These are phyloP conservation scores for Ophiocordyceps robertsii DNA, from an alignment of 2,329 filamentous ascomycete genomes.

Conservation along the genomic window DNA sequence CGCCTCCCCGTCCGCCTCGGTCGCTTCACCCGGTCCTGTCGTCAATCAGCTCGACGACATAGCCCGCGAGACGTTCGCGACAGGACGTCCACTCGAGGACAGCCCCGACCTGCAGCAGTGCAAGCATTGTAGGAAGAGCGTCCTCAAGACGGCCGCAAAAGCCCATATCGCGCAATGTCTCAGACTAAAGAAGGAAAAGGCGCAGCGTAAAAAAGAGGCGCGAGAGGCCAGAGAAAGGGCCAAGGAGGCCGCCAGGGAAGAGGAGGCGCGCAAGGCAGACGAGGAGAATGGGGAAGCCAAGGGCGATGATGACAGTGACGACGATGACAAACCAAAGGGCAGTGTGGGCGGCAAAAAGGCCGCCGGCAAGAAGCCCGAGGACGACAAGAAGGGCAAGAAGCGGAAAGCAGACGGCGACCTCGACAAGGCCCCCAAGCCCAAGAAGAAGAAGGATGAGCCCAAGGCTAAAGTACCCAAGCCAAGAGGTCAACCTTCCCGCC, in stretches of 20 bases:
- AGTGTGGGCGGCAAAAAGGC: slow-evolving; percentile 42
- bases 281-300: slow-evolving; percentile 33
- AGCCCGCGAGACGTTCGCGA: slow-evolving; percentile 66
- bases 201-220: slow-evolving; percentile 62
- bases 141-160: slow-evolving; percentile 61
- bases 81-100: slow-evolving; percentile 71
- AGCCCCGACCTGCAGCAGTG: slow-evolving; percentile 68
- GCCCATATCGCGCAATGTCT: slow-evolving; percentile 76
- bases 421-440: slow-evolving; percentile 74
- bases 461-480: slow-evolving; percentile 74
- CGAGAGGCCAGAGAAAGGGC: slow-evolving; percentile 56
- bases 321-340: slow-evolving; percentile 28
- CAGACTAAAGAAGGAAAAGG: slow-evolving; percentile 71
- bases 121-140: slow-evolving; percentile 87
- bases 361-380: slow-evolving; percentile 53
- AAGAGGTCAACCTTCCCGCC: slow-evolving; percentile 44
- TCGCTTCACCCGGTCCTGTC: slow-evolving; percentile 38
- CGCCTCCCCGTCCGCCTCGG: slow-evolving; percentile 26
- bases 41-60: slow-evolving; percentile 61
- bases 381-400: slow-evolving; percentile 62
- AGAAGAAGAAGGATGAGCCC: slow-evolving; percentile 91
- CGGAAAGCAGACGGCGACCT: slow-evolving; percentile 61
- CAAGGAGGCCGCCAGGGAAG: slow-evolving; percentile 44
- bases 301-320: slow-evolving; percentile 34
- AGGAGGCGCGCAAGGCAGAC: slow-evolving; percentile 39